A percentile compares a stretch with the other conserved stretches of the same genome.
Conservation (phyloP, 176 grass and related monocot genomes). For the Carex myosuroides region DNA sequence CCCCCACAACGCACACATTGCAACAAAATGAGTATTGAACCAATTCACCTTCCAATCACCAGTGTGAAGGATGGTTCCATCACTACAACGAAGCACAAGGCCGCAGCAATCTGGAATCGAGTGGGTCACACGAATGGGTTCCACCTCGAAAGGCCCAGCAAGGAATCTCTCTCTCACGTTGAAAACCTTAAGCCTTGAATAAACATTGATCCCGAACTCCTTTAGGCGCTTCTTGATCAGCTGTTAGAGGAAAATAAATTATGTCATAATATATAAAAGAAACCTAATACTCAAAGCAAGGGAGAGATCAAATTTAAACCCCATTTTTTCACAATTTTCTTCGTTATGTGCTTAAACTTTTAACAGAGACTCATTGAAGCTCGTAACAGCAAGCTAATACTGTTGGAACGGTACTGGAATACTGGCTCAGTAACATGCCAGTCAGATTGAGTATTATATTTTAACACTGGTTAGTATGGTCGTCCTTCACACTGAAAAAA, state of each 20-base stretch:
- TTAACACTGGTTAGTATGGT: background rate
- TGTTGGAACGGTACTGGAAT: background rate
- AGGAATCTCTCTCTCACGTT: slow-evolving; percentile 76
- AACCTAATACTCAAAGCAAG: background rate
- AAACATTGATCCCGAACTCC: slow-evolving; percentile 89
- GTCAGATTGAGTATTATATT: background rate
- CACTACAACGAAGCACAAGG: slow-evolving; percentile 83
- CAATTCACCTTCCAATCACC: slow-evolving; percentile 96
- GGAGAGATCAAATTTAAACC: background rate
- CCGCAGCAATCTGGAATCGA: slow-evolving; percentile 99
- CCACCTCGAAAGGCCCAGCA: slow-evolving; percentile 97
- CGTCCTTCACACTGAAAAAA: background rate
- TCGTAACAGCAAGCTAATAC: background rate
- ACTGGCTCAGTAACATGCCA: slow-evolving; percentile 3
- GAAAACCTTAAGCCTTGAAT: slow-evolving; percentile 79
- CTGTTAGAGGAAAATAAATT: slow-evolving; percentile 47
- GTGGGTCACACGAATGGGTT: slow-evolving; percentile 95
- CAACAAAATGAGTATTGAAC: background rate
- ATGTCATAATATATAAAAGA: slow-evolving; percentile 8
- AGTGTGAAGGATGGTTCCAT: slow-evolving; percentile 97
- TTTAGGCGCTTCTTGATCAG: slow-evolving; percentile 95
- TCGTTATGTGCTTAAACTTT: background rate
- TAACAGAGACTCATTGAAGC: background rate
- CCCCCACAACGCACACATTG: too few species aligned
- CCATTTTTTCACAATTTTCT: background rate